phyloP scores from a whole-genome alignment of 2,329 filamentous ascomycete genomes.

The Exophiala bonariae region DNA sequence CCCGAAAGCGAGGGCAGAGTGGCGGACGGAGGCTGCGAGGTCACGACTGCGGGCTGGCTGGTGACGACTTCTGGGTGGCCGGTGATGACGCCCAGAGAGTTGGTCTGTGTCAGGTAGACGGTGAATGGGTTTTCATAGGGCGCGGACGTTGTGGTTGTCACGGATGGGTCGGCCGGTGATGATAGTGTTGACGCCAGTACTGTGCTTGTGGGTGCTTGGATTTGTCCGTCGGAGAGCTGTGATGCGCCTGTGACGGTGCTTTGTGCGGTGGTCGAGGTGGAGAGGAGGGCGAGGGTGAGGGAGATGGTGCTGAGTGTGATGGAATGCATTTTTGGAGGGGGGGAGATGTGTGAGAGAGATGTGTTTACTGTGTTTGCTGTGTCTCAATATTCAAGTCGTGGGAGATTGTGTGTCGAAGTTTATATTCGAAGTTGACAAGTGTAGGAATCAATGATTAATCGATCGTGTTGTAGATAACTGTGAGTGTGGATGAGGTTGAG shows the following conservation, averaged over 20 bases:
- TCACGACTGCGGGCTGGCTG: constrained; percentile 34
- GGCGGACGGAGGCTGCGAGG: constrained; percentile 33
- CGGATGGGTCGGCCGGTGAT: neutral
- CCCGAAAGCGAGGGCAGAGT: constrained; percentile 34
- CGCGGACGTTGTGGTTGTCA: constrained; percentile 9
- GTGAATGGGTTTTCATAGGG: constrained; percentile 45
- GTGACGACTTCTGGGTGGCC: constrained; percentile 43
- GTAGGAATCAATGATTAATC: too few species aligned
- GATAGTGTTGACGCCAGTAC: neutral
- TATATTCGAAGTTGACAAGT: too few species aligned
- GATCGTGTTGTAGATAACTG: too few species aligned
- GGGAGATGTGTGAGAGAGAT: too few species aligned
- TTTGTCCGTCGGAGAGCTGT: constrained; percentile 22
- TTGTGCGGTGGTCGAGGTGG: constrained; percentile 1
- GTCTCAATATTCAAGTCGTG: too few species aligned
- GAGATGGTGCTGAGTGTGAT: constrained; percentile 8
- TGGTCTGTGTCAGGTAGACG: constrained; percentile 47
- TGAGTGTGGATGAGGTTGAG: too few species aligned
- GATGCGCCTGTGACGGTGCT: neutral
- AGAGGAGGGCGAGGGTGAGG: constrained; percentile 12
- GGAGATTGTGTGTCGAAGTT: too few species aligned
- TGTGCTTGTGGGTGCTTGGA: constrained; percentile 14
- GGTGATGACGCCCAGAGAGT: constrained; percentile 52
- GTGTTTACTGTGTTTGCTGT: too few species aligned
- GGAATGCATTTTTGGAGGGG: too few species aligned